Evolutionary conservation across 2,329 filamentous ascomycete species (phyloP), one percentile per base, ranked within the genome.

Genomic region (Calonectria naviculata): DNA sequence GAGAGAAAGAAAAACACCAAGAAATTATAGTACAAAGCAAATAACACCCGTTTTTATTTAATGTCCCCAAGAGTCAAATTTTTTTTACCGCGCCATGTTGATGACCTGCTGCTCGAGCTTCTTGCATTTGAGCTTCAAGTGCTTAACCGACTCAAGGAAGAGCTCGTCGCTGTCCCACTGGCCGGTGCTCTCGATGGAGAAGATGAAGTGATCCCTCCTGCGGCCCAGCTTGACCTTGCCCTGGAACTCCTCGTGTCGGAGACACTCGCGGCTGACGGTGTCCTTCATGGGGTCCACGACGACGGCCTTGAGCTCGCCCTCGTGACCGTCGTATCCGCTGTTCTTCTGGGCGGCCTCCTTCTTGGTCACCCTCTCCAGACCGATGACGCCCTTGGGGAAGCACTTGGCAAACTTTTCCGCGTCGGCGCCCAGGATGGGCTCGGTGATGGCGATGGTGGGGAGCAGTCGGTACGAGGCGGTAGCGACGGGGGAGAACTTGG

Each of bases 401-500:
- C 97, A 99, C 75, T 90, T 89, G 52, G 92, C 91, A 80, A 99
- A 98, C 82, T 98, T 98, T 80, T 92, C 89, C 3, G 97, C 97
- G 79, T 98, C 95, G 46, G 89, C 87, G 49, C 96, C 97, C 5
- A 97, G 82, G 71, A 99, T 98, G 24, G 97, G 97, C 76, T 89
- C 86, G 52, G 89, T 87, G 80, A 99, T 98, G 74, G 90, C 89
- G 83, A 99, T 98, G 75, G 92, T 92, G 9, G 97, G 97, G 80
- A 99, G 86, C 24, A 99, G 89, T 61, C 97, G 92, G 86, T 99
- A 99, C 28, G 93, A 94, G 4, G 97, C 97, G 1, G 97, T 98
- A 4, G 96, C 95, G 41, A 98, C 97, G 56, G 97, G 97, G 0
- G 95, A 98, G 87, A 97, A 99, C 84, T 99, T 99, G 78, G 97